A percentile compares a stretch with the other conserved stretches of the same genome.
phyloP scores from a whole-genome alignment of 306 rosid species.

The Bauhinia variegata region DNA sequence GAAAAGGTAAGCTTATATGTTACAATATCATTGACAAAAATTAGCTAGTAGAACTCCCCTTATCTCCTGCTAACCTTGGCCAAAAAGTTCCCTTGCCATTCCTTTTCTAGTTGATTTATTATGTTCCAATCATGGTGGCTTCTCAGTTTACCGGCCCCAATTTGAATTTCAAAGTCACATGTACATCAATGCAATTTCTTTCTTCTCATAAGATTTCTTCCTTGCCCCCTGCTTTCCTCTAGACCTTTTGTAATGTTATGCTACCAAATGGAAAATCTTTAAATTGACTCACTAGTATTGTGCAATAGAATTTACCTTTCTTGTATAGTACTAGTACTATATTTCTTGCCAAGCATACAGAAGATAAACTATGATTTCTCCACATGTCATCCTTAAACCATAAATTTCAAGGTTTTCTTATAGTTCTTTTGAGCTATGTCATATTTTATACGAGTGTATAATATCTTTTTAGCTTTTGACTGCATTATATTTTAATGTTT shows the following conservation, averaged over 20 bases:
- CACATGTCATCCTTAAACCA: neutral
- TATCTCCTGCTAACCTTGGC: neutral
- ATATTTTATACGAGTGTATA: neutral
- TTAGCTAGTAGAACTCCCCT: neutral
- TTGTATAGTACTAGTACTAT: too few species aligned
- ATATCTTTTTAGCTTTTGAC: neutral
- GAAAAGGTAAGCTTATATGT: constrained; percentile 66
- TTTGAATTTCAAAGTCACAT: neutral
- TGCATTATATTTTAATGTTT: neutral
- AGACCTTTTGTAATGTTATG: neutral
- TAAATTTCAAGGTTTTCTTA: neutral
- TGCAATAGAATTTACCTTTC: neutral
- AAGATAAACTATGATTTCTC: neutral
- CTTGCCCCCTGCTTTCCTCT: neutral
- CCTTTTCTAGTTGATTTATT: constrained; percentile 2
- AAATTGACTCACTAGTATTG: neutral
- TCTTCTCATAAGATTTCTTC: neutral
- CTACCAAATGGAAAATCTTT: neutral
- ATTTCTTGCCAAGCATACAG: too few species aligned
- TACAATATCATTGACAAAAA: constrained; percentile 1
- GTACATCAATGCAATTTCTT: neutral
- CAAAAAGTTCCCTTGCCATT: neutral
- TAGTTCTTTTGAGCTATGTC: neutral
- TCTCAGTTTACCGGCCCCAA: neutral
- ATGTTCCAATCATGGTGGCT: neutral